A percentile compares a stretch with the other conserved stretches of the same genome.
Conservation (phyloP, 1,284 basidiomycete genomes). For the Volvariella surrecta region DNA sequence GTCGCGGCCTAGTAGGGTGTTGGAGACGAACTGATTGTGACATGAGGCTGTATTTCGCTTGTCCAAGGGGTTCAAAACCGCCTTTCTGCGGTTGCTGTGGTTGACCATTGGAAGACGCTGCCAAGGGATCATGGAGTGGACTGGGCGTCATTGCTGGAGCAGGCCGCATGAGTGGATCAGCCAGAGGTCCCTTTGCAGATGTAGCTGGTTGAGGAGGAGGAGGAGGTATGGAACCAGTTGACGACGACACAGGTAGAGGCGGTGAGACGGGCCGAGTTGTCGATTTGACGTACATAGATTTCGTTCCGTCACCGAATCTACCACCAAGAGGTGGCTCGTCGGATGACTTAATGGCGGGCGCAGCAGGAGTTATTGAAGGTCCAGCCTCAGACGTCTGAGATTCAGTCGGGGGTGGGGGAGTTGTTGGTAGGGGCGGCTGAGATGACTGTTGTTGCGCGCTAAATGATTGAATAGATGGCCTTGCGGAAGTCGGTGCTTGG, state of each 20-base stretch:
- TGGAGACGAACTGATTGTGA: slow-evolving; percentile 55
- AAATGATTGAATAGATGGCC: slow-evolving; percentile 19
- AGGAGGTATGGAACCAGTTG: slow-evolving; percentile 17
- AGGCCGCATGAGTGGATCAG: slow-evolving; percentile 15
- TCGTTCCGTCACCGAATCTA: slow-evolving; percentile 60
- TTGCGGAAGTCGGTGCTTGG: slow-evolving; percentile 15
- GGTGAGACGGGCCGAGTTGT: slow-evolving; percentile 26
- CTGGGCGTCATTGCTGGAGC: slow-evolving; percentile 7
- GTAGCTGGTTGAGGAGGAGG: slow-evolving; percentile 8
- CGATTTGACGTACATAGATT: slow-evolving; percentile 64
- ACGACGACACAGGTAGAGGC: slow-evolving; percentile 24
- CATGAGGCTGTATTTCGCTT: slow-evolving; percentile 49
- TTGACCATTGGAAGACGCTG: slow-evolving; percentile 1
- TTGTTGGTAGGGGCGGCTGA: slow-evolving; percentile 6
- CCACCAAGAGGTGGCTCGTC: slow-evolving; percentile 50
- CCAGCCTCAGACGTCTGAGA: slow-evolving; percentile 37
- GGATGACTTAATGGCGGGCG: slow-evolving; percentile 16
- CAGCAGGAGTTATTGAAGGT: slow-evolving; percentile 27
- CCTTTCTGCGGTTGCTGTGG: slow-evolving; percentile 17
- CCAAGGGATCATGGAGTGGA: slow-evolving; percentile 14
- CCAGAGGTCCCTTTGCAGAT: neutral
- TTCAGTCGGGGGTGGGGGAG: slow-evolving; percentile 12
- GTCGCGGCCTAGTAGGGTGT: slow-evolving; percentile 50
- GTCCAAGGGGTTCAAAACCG: slow-evolving; percentile 55
- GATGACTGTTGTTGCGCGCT: slow-evolving; percentile 9